Percentiles rank a stretch among this genome's conserved stretches.
phyloP scores from a whole-genome alignment of 768 basidiomycete species.

The Lactarius deliciosus region DNA sequence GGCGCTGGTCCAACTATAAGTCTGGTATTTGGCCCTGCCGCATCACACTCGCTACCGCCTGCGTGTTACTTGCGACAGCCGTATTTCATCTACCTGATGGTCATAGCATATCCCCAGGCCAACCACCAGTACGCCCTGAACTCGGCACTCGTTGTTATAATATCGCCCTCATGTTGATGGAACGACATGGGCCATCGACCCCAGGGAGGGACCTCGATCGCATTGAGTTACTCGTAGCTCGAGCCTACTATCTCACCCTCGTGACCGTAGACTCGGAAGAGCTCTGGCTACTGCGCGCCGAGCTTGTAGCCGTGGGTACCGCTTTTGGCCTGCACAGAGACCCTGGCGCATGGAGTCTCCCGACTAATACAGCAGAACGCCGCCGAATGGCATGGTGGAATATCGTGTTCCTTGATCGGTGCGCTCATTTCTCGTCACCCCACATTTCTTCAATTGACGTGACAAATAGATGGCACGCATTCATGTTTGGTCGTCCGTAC shows the following conservation, averaged over 20 bases:
- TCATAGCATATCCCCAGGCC: conserved; percentile 26
- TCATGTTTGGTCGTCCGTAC: conserved; percentile 80
- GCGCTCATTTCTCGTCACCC: conserved; percentile 31
- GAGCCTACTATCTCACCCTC: conserved; percentile 70
- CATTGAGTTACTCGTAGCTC: conserved; percentile 69
- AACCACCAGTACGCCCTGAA: conserved; percentile 22
- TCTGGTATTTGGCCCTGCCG: conserved; percentile 27
- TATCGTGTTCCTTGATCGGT: conserved; percentile 78
- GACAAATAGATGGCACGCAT: conserved; percentile 73
- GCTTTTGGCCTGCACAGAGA: conserved; percentile 87
- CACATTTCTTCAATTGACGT: conserved; percentile 22
- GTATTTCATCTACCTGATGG: conserved; percentile 27
- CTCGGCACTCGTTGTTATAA: conserved; percentile 68
- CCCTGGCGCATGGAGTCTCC: conserved; percentile 76
- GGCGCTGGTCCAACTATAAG: conserved; percentile 29
- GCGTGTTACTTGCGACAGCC: conserved; percentile 27
- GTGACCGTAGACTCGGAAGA: conserved; percentile 77
- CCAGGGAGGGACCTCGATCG: conserved; percentile 71
- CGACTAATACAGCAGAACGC: conserved; percentile 66
- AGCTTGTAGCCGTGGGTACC: conserved; percentile 69
- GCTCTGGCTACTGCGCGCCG: conserved; percentile 73
- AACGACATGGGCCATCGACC: conserved; percentile 50
- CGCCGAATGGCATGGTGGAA: conserved; percentile 93
- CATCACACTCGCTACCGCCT: conserved; percentile 27
- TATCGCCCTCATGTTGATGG: conserved; percentile 62